A percentile compares a stretch with the other conserved stretches of the same genome.
phyloP scores from a whole-genome alignment of 1,284 basidiomycete species.

The Ceraceosorus bombacis region DNA sequence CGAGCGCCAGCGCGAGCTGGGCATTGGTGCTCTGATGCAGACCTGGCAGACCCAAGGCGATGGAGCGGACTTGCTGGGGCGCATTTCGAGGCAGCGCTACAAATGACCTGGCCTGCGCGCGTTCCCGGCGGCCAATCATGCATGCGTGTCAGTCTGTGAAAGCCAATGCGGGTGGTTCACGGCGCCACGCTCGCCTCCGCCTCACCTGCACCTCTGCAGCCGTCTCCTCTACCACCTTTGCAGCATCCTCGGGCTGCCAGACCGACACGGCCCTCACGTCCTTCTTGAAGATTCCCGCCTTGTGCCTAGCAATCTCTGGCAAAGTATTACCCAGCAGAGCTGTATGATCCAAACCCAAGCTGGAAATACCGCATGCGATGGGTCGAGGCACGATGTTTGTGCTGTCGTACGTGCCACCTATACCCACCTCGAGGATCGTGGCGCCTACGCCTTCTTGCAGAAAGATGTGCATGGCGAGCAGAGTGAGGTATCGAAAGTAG shows the following conservation, averaged over 20 bases:
- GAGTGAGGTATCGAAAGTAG: slow-evolving; percentile 89
- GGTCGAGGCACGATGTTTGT: slow-evolving; percentile 92
- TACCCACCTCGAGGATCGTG: slow-evolving; percentile 91
- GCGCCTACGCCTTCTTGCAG: slow-evolving; percentile 66
- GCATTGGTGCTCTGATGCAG: slow-evolving; percentile 84
- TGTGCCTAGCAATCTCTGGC: slow-evolving; percentile 84
- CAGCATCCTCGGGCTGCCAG: slow-evolving; percentile 68
- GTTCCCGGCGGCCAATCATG: too few species aligned
- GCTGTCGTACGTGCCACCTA: slow-evolving; percentile 89
- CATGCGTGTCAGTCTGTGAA: too few species aligned
- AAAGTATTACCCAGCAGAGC: slow-evolving; percentile 81
- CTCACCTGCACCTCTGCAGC: slow-evolving; percentile 35
- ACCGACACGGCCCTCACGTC: slow-evolving; percentile 80
- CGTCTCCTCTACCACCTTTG: slow-evolving; percentile 60
- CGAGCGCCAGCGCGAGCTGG: slow-evolving; percentile 70
- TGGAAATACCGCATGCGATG: slow-evolving; percentile 77
- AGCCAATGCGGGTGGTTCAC: too few species aligned
- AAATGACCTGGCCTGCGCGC: too few species aligned
- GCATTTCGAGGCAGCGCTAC: slow-evolving; percentile 53
- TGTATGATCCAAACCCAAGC: slow-evolving; percentile 90
- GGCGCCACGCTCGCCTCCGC: slow-evolving; percentile 55
- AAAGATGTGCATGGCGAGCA: slow-evolving; percentile 88
- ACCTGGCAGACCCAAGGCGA: slow-evolving; percentile 68
- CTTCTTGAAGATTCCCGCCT: slow-evolving; percentile 92
- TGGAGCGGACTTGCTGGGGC: slow-evolving; percentile 60